Evolutionary conservation across 2,329 filamentous ascomycete genomes (phyloP), one percentile per base, ranked within the genome.

Genomic region (Pezicula carpinea): DNA sequence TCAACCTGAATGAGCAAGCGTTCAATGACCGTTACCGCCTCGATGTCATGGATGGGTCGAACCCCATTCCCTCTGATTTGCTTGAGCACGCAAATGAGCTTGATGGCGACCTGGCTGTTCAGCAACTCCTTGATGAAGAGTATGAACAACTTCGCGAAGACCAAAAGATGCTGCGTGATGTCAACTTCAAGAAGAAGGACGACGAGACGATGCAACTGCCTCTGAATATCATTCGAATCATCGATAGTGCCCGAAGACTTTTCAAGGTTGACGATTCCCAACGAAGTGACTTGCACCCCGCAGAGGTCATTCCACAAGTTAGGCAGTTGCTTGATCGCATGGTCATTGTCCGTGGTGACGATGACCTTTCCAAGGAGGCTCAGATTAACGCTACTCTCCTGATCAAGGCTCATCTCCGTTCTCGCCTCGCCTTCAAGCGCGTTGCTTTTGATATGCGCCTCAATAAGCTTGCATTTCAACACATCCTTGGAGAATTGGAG

Each of bases 351-450:
- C 89, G 90, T 55, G 93, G 93, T 52, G 74, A 80, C 2, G 95
- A 99, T 64, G 66, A 73, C 0, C 82, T 99, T 48, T 96, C 93
- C 0, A 66, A 72, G 38, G 92, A 99, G 67, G 93, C 92, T 6
- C 89, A 99, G 58, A 70, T 81, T 41, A 96, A 88, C 59, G 88
- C 95, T 3, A 96, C 91, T 0, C 77, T 95, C 48, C 75, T 99
- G 10, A 90, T 96, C 79, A 97, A 96, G 73, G 88, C 89, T 11
- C 85, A 95, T 61, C 70, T 97, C 47, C 87, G 93, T 41, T 95
- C 91, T 29, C 83, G 89, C 44, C 76, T 99, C 47, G 88, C 93
- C 0, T 99, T 90, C 80, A 96, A 96, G 71, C 86, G 90, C 50
- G 76, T 99, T 51, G 91, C 95, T 39, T 84, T 89, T 46, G 80